Conservation (phyloP, 2,329 filamentous ascomycete genomes). For the Falciphora oryzae region DNA sequence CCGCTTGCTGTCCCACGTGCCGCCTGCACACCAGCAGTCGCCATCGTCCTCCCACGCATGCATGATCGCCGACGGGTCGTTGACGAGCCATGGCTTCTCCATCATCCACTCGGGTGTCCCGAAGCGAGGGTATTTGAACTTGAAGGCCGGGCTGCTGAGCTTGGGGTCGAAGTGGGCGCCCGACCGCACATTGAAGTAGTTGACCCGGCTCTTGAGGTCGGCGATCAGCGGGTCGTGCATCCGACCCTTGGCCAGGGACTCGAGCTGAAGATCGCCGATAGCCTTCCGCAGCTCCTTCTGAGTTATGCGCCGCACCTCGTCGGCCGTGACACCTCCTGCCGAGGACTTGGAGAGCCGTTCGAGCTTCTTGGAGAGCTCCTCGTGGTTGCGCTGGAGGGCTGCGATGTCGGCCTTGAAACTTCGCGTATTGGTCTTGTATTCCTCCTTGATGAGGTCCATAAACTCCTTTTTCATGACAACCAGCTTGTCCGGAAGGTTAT, state of each 20-base stretch:
- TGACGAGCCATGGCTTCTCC: slow-evolving; percentile 28
- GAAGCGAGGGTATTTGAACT: slow-evolving; percentile 17
- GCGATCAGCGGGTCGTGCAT: slow-evolving; percentile 39
- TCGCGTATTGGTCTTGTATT: slow-evolving; percentile 21
- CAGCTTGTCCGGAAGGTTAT: slow-evolving; percentile 24
- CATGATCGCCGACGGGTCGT: slow-evolving; percentile 47
- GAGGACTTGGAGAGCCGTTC: slow-evolving; percentile 25
- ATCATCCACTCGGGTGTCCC: slow-evolving; percentile 16
- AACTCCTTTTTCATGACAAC: slow-evolving; percentile 46
- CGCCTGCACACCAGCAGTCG: slow-evolving; percentile 79
- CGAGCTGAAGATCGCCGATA: slow-evolving; percentile 39
- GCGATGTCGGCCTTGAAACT: slow-evolving; percentile 14
- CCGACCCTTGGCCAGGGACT: slow-evolving; percentile 39
- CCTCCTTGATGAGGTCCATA: slow-evolving; percentile 33
- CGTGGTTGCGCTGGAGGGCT: slow-evolving; percentile 35
- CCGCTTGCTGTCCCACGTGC: slow-evolving; percentile 27
- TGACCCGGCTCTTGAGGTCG: slow-evolving; percentile 52
- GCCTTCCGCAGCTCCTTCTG: slow-evolving; percentile 36
- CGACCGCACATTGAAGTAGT: slow-evolving; percentile 63
- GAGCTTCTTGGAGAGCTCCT: slow-evolving; percentile 26
- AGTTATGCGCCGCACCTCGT: slow-evolving; percentile 36
- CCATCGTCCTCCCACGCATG: slow-evolving; percentile 68
- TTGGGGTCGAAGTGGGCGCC: slow-evolving; percentile 59
- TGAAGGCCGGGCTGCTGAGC: slow-evolving; percentile 55
- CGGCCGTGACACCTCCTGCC: not conserved